Base-by-base conservation (phyloP, 805 yeast genomes). In the Barnettozyma vustinii region DNA sequence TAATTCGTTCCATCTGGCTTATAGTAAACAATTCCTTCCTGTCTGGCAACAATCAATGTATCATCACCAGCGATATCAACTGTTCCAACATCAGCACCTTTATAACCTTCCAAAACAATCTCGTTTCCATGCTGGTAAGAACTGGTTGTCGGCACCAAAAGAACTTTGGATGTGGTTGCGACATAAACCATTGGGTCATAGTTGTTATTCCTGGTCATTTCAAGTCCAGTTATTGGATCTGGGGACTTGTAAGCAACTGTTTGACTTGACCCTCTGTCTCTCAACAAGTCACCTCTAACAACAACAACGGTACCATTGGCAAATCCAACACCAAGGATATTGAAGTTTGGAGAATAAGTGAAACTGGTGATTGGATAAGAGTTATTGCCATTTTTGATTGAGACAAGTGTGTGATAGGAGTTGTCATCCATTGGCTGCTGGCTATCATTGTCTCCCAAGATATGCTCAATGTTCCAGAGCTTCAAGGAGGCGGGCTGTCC, bases 211-310 rank as follows among this genome's bases (percentile, higher is more conserved):
- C 59, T 65, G 45, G 73, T 73, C 55, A 91, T 78, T 26, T 77
- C 76, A 1, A 92, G 66, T 0, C 87, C 84, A 0, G 98, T 92
- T 18, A 94, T 76, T 1, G 97, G 96, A 44, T 88, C 94, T 2
- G 74, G 68, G 15, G 67, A 66, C 50, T 84, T 87, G 61, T 82
- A 87, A 1, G 91, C 81, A 0, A 84, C 64, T 26, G 97, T 71
- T 59, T 92, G 98, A 54, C 94, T 79, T 9, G 96, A 81, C 0
- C 98, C 98, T 50, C 96, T 71, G 61, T 94, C 99, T 56, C 90
- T 80, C 7, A 88, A 56, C 30, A 94, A 65, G 64, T 94, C 98
- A 9, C 99, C 99, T 53, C 98, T 70, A 0, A 91, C 79, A 7
- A 91, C 68, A 2, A 91, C 70, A 2, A 91, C 89, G 19, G 81